A percentile compares a stretch with the other conserved stretches of the same genome.
Evolutionary conservation across 495 filamentous ascomycete species (phyloP).

Genomic region (Penicillium diatomitis): DNA sequence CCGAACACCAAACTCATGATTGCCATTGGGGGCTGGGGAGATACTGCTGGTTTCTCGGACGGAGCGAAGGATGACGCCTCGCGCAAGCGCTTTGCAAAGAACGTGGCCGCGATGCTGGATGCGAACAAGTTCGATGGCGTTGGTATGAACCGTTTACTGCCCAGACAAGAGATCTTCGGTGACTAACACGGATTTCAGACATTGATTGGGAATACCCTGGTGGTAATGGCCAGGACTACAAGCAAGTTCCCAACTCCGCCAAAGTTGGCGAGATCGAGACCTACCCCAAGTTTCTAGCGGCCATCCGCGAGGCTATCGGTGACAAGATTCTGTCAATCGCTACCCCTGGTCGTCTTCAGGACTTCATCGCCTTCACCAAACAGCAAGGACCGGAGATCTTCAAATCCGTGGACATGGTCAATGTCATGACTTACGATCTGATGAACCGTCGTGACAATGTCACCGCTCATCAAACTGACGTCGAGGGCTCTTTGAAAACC

Average conservation of each 20-base stretch:
- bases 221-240: constrained; percentile 72
- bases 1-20: constrained; percentile 55
- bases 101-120: constrained; percentile 54
- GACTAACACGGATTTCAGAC: constrained; percentile 36
- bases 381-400: constrained; percentile 54
- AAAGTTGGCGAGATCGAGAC: constrained; percentile 54
- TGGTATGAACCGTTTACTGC: constrained; percentile 10
- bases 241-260: constrained; percentile 49
- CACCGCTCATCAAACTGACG: constrained; percentile 58
- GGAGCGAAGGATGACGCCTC: constrained; percentile 46
- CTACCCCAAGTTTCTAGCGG: constrained; percentile 53
- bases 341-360: constrained; percentile 54
- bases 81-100: constrained; percentile 51
- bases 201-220: constrained; percentile 80
- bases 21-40: constrained; percentile 69
- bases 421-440: constrained; percentile 74
- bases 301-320: constrained; percentile 51
- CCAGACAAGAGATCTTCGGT: background rate
- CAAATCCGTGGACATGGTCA: constrained; percentile 60
- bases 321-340: constrained; percentile 60
- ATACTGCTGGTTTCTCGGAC: constrained; percentile 50
- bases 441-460: constrained; percentile 65
- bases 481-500: constrained; percentile 43
- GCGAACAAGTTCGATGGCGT: constrained; percentile 54
- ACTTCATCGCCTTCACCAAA: constrained; percentile 68